Evolutionary conservation across 768 basidiomycete genomes (phyloP).

Genomic region (Termitomyces sp.): DNA sequence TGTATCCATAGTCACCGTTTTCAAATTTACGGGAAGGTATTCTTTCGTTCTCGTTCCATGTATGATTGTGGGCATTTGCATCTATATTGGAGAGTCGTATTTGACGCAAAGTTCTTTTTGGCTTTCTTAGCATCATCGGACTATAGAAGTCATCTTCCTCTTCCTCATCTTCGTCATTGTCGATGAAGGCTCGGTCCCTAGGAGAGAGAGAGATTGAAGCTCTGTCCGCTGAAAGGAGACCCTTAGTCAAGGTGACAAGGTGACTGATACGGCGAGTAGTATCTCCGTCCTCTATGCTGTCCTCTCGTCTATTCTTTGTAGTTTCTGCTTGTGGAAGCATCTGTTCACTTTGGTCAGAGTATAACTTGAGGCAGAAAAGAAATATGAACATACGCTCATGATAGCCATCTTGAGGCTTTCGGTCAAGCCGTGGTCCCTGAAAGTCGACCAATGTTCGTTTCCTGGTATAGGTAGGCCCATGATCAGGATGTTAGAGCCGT

Average conservation of each 20-base stretch:
- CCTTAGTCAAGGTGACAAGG: slow-evolving; percentile 30
- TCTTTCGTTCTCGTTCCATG: slow-evolving; percentile 30
- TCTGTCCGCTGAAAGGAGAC: slow-evolving; percentile 30
- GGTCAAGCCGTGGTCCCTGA: slow-evolving; percentile 30
- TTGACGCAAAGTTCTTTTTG: slow-evolving; percentile 26
- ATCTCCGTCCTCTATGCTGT: slow-evolving; percentile 2
- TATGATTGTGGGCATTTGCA: slow-evolving; percentile 27
- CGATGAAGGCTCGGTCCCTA: too few species aligned
- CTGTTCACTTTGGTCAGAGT: slow-evolving; percentile 16
- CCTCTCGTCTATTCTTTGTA: slow-evolving; percentile 20
- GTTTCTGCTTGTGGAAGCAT: slow-evolving; percentile 32
- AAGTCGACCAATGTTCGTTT: too few species aligned
- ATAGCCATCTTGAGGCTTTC: slow-evolving; percentile 30
- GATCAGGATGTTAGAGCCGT: neutral
- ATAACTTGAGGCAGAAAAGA: neutral
- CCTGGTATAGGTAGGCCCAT: too few species aligned
- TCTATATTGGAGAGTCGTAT: slow-evolving; percentile 32
- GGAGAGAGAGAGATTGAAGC: slow-evolving; percentile 15
- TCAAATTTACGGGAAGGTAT: slow-evolving; percentile 21
- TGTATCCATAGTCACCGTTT: slow-evolving; percentile 41
- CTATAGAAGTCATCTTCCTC: slow-evolving; percentile 22
- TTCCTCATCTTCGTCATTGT: too few species aligned
- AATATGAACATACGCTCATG: slow-evolving; percentile 22
- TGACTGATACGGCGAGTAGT: slow-evolving; percentile 29
- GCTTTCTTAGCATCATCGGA: slow-evolving; percentile 6